Conservation (phyloP, 169 alveolate species). For the Babesia sp. region DNA sequence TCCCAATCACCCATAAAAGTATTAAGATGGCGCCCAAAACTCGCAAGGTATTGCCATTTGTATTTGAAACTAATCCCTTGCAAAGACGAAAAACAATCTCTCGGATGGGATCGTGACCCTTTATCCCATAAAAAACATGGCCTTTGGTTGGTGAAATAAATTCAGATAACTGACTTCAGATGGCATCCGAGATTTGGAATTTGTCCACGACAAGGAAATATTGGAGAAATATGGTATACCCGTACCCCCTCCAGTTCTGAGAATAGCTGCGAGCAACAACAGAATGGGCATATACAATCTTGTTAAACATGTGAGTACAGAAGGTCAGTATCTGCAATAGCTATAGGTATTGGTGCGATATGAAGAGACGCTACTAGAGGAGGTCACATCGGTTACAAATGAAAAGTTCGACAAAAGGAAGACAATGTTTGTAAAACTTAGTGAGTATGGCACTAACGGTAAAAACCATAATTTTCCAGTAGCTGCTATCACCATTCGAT, state of each 20-base stretch:
- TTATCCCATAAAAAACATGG: constrained; percentile 31
- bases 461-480: constrained; percentile 5
- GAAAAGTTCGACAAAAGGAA: constrained; percentile 54
- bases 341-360: constrained; percentile 44
- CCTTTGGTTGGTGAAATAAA: constrained; percentile 24
- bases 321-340: background rate
- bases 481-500: constrained; percentile 24
- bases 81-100: background rate
- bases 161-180: background rate
- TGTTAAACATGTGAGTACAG: constrained; percentile 18
- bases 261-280: background rate
- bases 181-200: constrained; percentile 13
- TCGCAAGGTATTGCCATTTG: constrained; percentile 35
- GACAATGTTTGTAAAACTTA: constrained; percentile 53
- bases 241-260: constrained; percentile 29
- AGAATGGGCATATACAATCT: constrained; percentile 17
- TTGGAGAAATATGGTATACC: constrained; percentile 57
- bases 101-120: constrained; percentile 6
- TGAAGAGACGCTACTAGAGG: constrained; percentile 26
- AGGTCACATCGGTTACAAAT: constrained; percentile 9
- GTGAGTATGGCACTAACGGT: constrained; percentile 18
- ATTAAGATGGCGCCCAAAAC: constrained; percentile 27
- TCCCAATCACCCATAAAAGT: background rate
- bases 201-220: constrained; percentile 19
- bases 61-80: background rate